Evolutionary conservation across 1,284 basidiomycete genomes (phyloP), one percentile per base, ranked within the genome.

Genomic region (Mycosarcoma mackinlayi): DNA sequence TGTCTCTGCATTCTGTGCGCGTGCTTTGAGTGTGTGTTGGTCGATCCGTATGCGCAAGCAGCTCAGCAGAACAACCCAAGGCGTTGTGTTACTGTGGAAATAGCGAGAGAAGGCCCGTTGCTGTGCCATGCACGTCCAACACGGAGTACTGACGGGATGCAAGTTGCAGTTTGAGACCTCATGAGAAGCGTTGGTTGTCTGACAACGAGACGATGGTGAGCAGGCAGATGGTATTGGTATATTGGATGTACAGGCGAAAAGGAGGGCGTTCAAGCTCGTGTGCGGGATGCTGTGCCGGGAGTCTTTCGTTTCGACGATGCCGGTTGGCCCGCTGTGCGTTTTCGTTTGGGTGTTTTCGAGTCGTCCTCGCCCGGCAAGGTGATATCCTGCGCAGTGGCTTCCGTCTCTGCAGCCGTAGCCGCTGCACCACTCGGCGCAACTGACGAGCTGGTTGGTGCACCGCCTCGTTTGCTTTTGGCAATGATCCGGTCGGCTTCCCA

Each of bases 401-500:
- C 52, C 8, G 35, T 50, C 10, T 37, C 49, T 14, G 7, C 25
- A 1, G 23, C 34, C 21, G 18, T 34, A 8, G 28, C 53, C 4
- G 28, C 28, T 7, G 6, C 8, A 16, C 39, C 16, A 10, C 28
- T 30, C 21, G 28, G 24, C 9, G 35, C 28, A 33, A 35, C 35
- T 24, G 47, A 27, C 13, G 46, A 7, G 16, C 33, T 23, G 4
- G 21, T 38, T 0, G 46, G 37, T 0, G 46, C 47, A n/a, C 37
- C 46, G 10, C 49, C 35, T 9, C 61, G 45, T 18, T 72, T 72
- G 44, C 44, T 48, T 37, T 72, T 69, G 18, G 74, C 69, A 25
- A 79, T 54, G 44, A 80, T 77, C 10, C 73, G 54, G 24, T 75
- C 60, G 16, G 76, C 69, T 48, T 77, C 75, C 78, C 78, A 80